These are phyloP conservation scores for Auxenochlorella protothecoides DNA, from an alignment of 139 green algal genomes.

Conservation along the genomic window DNA sequence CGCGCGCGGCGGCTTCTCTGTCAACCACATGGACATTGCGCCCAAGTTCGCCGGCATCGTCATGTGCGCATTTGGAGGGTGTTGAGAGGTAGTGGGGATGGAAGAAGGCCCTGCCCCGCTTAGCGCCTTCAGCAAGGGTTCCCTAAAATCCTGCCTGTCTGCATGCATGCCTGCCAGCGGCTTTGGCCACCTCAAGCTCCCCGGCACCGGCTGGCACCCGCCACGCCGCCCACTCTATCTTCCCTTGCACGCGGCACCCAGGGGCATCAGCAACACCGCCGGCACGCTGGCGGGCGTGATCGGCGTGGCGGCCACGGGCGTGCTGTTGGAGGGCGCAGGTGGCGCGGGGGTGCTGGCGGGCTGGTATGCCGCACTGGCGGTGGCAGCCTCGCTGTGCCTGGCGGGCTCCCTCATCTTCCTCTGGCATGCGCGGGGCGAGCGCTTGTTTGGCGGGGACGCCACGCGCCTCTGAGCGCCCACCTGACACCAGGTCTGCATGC, in stretches of 20 bases:
- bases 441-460: conserved; percentile 35
- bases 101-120: background rate
- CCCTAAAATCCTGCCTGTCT: background rate
- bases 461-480: background rate
- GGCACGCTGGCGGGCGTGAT: conserved; percentile 78
- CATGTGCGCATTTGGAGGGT: conserved; percentile 48
- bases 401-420: conserved; percentile 65
- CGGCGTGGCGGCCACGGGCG: conserved; percentile 80
- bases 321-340: conserved; percentile 64
- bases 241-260: background rate
- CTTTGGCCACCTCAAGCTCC: background rate
- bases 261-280: conserved; percentile 61
- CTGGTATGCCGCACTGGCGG: conserved; percentile 59
- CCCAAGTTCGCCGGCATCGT: conserved; percentile 86
- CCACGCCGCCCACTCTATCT: too few species aligned
- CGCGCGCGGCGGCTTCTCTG: conserved; percentile 82
- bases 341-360: conserved; percentile 34
- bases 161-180: background rate
- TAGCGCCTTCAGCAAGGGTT: background rate
- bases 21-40: conserved; percentile 98
- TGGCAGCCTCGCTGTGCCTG: conserved; percentile 46
- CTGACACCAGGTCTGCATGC: too few species aligned
- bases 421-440: conserved; percentile 52
- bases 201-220: too few species aligned
- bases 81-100: background rate